Evolutionary conservation across 2,329 filamentous ascomycete species (phyloP).

Genomic region (Neofusicoccum laricinum): DNA sequence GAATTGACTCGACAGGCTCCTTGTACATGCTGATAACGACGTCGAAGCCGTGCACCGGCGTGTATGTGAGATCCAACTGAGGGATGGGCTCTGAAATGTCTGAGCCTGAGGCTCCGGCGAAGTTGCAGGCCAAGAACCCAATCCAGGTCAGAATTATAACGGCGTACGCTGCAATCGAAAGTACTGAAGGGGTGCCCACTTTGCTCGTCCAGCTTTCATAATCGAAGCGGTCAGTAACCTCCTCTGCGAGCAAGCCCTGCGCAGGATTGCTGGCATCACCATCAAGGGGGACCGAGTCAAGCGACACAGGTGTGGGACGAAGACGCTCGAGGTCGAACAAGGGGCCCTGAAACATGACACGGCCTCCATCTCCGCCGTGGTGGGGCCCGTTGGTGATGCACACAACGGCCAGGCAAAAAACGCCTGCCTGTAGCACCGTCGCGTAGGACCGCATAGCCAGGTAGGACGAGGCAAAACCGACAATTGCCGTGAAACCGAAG

Average conservation of each 20-base stretch:
- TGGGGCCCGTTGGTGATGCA: constrained; percentile 11
- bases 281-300: not conserved
- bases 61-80: constrained; percentile 24
- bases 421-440: constrained; percentile 15
- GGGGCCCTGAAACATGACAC: not conserved
- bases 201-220: not conserved
- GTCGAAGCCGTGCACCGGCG: constrained; percentile 24
- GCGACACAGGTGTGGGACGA: not conserved
- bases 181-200: not conserved
- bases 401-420: constrained; percentile 14
- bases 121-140: constrained; percentile 10
- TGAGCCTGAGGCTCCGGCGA: not conserved
- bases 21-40: constrained; percentile 40
- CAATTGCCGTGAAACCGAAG: constrained; percentile 13
- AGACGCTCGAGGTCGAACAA: constrained; percentile 2
- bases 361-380: not conserved
- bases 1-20: constrained; percentile 28
- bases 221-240: not conserved
- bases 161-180: constrained; percentile 6
- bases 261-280: not conserved
- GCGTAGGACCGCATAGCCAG: constrained; percentile 18
- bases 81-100: not conserved
- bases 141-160: constrained; percentile 10
- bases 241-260: not conserved
- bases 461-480: constrained; percentile 15